A percentile compares a stretch with the other conserved stretches of the same genome.
These are phyloP conservation scores for Emericellopsis cladophorae DNA, from an alignment of 2,329 filamentous ascomycete genomes.

Conservation along the genomic window DNA sequence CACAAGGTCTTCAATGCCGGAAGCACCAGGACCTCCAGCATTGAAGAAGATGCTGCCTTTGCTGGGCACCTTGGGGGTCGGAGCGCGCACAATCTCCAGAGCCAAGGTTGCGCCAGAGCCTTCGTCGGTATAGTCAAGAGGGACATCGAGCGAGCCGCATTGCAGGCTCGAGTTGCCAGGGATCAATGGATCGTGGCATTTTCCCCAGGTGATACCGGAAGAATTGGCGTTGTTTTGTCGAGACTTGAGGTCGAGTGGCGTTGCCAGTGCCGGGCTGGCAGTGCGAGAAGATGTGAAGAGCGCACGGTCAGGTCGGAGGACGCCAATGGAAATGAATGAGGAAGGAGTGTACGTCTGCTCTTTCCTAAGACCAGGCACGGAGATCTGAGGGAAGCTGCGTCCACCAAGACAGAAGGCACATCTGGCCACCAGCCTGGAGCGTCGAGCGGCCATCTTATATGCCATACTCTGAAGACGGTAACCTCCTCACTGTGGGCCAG, in stretches of 20 bases:
- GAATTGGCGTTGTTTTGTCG: not conserved
- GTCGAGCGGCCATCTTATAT: no score
- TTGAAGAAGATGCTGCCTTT: slow-evolving; percentile 25
- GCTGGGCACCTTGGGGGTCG: slow-evolving; percentile 13
- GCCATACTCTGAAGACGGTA: no score
- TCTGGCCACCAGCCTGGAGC: no score
- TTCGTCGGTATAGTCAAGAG: slow-evolving; percentile 22
- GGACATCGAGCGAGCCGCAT: slow-evolving; percentile 22
- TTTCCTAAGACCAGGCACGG: no score
- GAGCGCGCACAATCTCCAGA: slow-evolving; percentile 17
- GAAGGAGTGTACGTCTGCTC: no score
- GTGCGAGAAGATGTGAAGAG: not conserved
- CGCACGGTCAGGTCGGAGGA: not conserved
- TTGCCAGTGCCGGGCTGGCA: not conserved
- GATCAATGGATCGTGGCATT: not conserved
- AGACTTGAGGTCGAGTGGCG: not conserved
- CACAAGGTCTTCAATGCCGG: slow-evolving; percentile 2
- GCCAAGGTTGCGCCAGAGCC: slow-evolving; percentile 13
- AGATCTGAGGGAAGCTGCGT: no score
- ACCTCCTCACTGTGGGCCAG: no score
- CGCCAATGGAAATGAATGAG: no score
- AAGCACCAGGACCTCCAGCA: slow-evolving; percentile 20
- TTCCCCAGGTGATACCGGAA: not conserved
- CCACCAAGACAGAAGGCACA: no score
- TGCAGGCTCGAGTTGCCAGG: slow-evolving; percentile 4